These are phyloP conservation scores for Fabrea salina DNA, from an alignment of 169 alveolate genomes.

Conservation along the genomic window DNA sequence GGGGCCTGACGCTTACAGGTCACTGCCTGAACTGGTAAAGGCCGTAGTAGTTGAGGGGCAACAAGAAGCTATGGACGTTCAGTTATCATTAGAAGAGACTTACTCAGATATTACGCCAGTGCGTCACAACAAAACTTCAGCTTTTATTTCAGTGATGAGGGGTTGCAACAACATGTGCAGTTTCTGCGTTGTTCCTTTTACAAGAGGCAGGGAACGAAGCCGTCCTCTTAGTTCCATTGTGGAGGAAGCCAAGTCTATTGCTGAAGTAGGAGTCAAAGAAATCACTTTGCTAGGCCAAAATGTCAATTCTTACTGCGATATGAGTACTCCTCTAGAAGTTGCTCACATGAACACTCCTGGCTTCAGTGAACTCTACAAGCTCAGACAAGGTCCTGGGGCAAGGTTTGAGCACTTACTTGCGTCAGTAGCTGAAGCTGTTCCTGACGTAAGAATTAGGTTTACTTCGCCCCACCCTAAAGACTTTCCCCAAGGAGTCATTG, in stretches of 20 bases:
- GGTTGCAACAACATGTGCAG: slow-evolving; percentile 83
- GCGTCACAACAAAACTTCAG: slow-evolving; percentile 43
- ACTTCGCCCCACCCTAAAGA: slow-evolving; percentile 81
- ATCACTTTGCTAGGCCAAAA: slow-evolving; percentile 75
- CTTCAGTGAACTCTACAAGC: slow-evolving; percentile 53
- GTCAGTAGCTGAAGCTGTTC: slow-evolving; percentile 55
- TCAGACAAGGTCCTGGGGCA: slow-evolving; percentile 63
- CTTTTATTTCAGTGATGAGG: slow-evolving; percentile 77
- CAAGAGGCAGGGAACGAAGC: slow-evolving; percentile 77
- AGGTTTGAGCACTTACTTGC: slow-evolving; percentile 71
- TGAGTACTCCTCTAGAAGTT: not conserved
- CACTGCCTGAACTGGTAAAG: slow-evolving; percentile 53
- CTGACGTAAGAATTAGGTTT: slow-evolving; percentile 71
- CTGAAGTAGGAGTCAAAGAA: slow-evolving; percentile 62
- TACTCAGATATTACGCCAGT: slow-evolving; percentile 74
- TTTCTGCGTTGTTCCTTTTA: slow-evolving; percentile 79
- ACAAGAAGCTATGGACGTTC: slow-evolving; percentile 17
- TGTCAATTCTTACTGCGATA: slow-evolving; percentile 70
- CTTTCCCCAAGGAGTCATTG: slow-evolving; percentile 66
- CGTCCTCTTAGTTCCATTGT: slow-evolving; percentile 51
- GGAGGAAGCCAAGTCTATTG: slow-evolving; percentile 51
- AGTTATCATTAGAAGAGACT: slow-evolving; percentile 66
- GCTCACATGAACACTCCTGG: slow-evolving; percentile 60
- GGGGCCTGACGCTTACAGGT: slow-evolving; percentile 77
- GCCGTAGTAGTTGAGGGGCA: slow-evolving; percentile 34